Conservation (phyloP, 148 eudicot genomes). For the Rheum nobile region DNA sequence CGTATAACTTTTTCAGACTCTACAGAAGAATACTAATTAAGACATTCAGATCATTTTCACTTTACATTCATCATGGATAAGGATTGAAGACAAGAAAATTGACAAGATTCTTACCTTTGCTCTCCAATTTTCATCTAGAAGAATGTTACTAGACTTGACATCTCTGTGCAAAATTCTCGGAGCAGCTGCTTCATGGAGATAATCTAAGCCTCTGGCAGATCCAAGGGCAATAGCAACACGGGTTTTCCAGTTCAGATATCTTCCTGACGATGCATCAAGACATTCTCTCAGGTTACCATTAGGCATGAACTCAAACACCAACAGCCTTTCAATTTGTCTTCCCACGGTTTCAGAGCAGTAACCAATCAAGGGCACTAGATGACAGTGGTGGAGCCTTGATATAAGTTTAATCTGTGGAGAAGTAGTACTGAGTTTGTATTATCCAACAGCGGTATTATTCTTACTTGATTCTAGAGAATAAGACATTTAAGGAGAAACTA, state of each 20-base stretch:
- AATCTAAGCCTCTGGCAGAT: slow-evolving; percentile 95
- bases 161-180: slow-evolving; percentile 95
- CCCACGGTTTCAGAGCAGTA: slow-evolving; percentile 65
- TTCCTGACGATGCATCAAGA: slow-evolving; percentile 57
- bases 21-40: not conserved
- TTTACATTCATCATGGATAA: not conserved
- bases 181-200: slow-evolving; percentile 97
- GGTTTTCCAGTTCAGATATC: slow-evolving; percentile 59
- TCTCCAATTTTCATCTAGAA: slow-evolving; percentile 74
- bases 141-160: slow-evolving; percentile 85
- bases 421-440: not conserved
- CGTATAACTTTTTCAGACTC: not conserved
- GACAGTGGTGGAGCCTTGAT: slow-evolving; percentile 83
- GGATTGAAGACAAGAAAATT: not conserved
- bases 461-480: not conserved
- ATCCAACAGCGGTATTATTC: not conserved
- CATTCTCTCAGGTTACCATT: slow-evolving; percentile 83
- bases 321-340: slow-evolving; percentile 59
- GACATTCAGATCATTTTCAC: not conserved
- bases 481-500: not conserved
- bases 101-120: slow-evolving; percentile 44
- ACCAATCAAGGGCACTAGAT: slow-evolving; percentile 83
- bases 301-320: slow-evolving; percentile 69
- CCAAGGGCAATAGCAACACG: slow-evolving; percentile 84
- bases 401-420: slow-evolving; percentile 63